Evolutionary conservation across 129 eudicot species (phyloP).

Genomic region (Pseudognaphalium luteoalbum): DNA sequence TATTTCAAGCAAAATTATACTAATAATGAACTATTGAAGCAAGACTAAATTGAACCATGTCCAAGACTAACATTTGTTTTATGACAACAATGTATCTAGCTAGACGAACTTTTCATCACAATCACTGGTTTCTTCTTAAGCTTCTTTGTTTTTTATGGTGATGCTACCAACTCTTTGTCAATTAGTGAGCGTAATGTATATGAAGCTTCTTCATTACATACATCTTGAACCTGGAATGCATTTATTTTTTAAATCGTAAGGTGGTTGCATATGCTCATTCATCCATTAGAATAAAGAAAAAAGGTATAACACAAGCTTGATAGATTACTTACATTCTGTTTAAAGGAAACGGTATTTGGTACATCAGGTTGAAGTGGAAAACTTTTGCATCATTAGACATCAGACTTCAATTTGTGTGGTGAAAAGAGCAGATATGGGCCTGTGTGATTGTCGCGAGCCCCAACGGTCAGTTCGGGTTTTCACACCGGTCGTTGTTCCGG

Average conservation of each 20-base stretch:
- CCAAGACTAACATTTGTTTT: constrained; percentile 3
- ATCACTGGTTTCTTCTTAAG: constrained; percentile 30
- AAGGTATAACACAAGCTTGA: constrained; percentile 11
- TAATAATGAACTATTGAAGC: neutral
- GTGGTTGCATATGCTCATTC: neutral
- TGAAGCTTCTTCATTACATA: constrained; percentile 32
- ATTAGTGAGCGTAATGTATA: constrained; percentile 47
- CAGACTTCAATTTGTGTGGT: constrained; percentile 55
- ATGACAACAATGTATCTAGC: constrained; percentile 23
- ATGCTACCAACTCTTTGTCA: constrained; percentile 38
- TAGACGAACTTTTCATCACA: constrained; percentile 22
- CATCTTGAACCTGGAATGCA: constrained; percentile 35
- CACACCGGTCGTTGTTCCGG: no score
- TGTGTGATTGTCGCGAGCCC: no score
- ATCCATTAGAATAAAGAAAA: constrained; percentile 6
- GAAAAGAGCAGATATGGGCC: constrained; percentile 90
- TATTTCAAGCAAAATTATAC: no score
- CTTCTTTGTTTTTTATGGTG: constrained; percentile 28
- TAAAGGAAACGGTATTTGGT: constrained; percentile 31
- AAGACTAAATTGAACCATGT: neutral
- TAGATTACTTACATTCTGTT: constrained; percentile 38
- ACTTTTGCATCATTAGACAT: constrained; percentile 43
- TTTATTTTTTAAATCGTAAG: constrained; percentile 8
- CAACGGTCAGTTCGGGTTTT: no score
- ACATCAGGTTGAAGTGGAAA: constrained; percentile 28